A percentile compares a stretch with the other conserved stretches of the same genome.
Conservation (phyloP, 495 filamentous ascomycete species). For the Cenococcum geophilum region DNA sequence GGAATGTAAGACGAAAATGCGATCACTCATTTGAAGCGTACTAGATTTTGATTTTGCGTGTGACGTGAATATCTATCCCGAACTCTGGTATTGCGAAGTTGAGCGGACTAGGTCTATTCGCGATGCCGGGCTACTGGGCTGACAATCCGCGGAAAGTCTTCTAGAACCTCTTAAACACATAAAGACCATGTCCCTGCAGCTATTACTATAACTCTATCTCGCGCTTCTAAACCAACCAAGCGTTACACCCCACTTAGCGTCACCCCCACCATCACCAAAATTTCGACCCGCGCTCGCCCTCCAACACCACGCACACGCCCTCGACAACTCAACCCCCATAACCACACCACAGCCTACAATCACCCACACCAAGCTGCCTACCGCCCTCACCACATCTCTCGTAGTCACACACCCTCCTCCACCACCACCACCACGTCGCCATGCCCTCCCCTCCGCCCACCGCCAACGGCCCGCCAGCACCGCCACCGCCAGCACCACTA, state of each 20-base stretch:
- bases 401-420: conserved; percentile 38
- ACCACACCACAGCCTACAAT: background rate
- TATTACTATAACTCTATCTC: too few relatives aligned
- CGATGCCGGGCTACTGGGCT: too few relatives aligned
- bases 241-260: background rate
- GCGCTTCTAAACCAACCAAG: background rate
- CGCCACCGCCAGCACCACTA: background rate
- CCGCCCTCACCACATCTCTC: too few relatives aligned
- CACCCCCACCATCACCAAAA: background rate
- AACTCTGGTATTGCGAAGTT: too few relatives aligned
- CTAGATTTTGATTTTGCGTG: background rate
- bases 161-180: too few relatives aligned
- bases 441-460: conserved; percentile 39
- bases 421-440: too few relatives aligned
- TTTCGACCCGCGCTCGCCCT: background rate
- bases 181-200: too few relatives aligned
- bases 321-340: background rate
- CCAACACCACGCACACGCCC: background rate
- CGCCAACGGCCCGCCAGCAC: too few relatives aligned
- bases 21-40: conserved; percentile 1
- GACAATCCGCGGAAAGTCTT: too few relatives aligned
- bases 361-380: too few relatives aligned
- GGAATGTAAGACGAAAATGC: conserved; percentile 5
- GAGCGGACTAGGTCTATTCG: too few relatives aligned
- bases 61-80: background rate